A percentile compares a stretch with the other conserved stretches of the same genome.
Conservation (phyloP, 441 rosid species). For the Isatis lusitanica region DNA sequence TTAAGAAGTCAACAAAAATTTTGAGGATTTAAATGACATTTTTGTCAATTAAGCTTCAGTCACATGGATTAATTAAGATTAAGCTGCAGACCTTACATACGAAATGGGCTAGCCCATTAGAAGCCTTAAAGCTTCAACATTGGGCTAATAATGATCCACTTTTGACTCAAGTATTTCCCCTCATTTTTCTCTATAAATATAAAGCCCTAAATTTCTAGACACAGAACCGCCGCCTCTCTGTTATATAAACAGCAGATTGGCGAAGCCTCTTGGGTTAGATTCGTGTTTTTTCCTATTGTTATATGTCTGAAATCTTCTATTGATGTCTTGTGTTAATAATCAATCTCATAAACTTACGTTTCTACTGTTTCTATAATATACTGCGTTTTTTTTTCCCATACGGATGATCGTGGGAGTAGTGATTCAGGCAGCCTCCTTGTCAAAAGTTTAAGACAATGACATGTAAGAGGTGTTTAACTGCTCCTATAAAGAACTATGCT, state of each 20-base stretch:
- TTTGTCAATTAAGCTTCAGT: too few relatives aligned
- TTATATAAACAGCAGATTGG: background rate
- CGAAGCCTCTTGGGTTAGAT: background rate
- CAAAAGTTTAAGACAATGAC: slow-evolving; percentile 25
- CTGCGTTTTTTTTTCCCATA: background rate
- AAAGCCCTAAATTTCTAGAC: background rate
- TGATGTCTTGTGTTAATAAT: background rate
- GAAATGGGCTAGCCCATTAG: background rate
- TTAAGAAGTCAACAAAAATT: too few relatives aligned
- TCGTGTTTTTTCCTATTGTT: background rate
- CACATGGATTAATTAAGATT: background rate
- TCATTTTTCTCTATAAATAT: background rate
- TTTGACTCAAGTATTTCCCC: background rate
- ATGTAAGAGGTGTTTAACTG: slow-evolving; percentile 65
- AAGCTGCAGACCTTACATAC: background rate
- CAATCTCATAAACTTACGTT: background rate
- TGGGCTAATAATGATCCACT: background rate
- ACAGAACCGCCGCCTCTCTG: slow-evolving; percentile 11
- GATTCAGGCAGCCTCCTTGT: slow-evolving; percentile 79
- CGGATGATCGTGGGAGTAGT: slow-evolving; percentile 42
- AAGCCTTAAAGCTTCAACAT: background rate
- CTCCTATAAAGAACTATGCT: slow-evolving; percentile 50
- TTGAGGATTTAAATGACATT: too few relatives aligned
- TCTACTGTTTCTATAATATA: background rate
- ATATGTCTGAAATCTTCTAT: background rate